A percentile compares a stretch with the other conserved stretches of the same genome.
Evolutionary conservation across 106 monocot genomes (phyloP).

Genomic region (Xerophyta viscosa): DNA sequence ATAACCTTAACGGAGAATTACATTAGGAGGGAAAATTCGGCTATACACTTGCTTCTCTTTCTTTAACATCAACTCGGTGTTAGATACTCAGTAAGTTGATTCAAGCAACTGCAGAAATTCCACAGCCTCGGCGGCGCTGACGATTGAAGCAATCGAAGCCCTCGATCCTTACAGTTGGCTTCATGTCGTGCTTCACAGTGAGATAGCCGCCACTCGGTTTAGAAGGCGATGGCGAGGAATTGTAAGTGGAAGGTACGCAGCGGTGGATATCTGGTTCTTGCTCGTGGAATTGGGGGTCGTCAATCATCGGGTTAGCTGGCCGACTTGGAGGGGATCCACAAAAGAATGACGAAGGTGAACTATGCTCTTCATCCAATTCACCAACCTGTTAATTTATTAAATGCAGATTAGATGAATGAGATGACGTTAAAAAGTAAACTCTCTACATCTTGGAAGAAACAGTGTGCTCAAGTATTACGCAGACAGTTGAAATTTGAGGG

Average conservation of each 20-base stretch:
- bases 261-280: not conserved
- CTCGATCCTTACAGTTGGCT: not conserved
- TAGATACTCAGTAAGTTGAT: no score
- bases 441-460: no score
- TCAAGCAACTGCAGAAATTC: not conserved
- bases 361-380: not conserved
- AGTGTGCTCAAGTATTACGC: no score
- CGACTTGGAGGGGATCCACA: conserved; percentile 1
- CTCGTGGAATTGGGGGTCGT: not conserved
- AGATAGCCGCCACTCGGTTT: not conserved
- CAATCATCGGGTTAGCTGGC: conserved; percentile 1
- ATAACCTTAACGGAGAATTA: no score
- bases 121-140: not conserved
- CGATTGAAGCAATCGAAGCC: conserved; percentile 1
- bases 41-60: no score
- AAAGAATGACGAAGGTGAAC: not conserved
- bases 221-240: not conserved
- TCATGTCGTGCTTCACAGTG: not conserved
- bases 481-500: no score
- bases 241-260: not conserved
- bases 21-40: no score
- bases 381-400: no score
- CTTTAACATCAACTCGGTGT: no score
- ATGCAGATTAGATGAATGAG: no score
- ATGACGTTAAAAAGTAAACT: no score